Evolutionary conservation across 2,329 filamentous ascomycete species (phyloP).

Genomic region (Fusarium lateritium): DNA sequence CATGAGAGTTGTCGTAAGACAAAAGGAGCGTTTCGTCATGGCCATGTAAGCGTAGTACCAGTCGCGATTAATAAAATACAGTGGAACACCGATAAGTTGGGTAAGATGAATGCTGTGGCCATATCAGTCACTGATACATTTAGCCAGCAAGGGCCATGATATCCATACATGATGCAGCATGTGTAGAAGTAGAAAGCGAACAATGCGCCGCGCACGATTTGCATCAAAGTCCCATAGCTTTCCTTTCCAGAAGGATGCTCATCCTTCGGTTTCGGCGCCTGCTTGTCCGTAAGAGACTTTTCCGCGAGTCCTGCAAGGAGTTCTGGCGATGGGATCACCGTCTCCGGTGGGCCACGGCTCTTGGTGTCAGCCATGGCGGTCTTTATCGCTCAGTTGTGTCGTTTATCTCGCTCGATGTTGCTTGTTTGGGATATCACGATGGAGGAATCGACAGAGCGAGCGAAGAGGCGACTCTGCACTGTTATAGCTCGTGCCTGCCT

Average conservation of each 20-base stretch:
- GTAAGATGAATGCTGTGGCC: conserved; percentile 73
- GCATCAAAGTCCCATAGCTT: conserved; percentile 65
- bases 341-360: conserved; percentile 44
- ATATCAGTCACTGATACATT: conserved; percentile 22
- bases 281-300: conserved; percentile 27
- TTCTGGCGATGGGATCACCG: conserved; percentile 51
- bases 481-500: conserved; percentile 37
- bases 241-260: conserved; percentile 69
- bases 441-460: background rate
- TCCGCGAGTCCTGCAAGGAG: conserved; percentile 45
- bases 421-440: conserved; percentile 12
- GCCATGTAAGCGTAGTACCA: conserved; percentile 91
- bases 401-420: conserved; percentile 10
- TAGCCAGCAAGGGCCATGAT: conserved; percentile 38
- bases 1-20: conserved; percentile 82
- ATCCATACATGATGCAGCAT: conserved; percentile 68
- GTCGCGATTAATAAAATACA: conserved; percentile 82
- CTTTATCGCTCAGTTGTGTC: conserved; percentile 2
- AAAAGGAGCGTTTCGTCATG: conserved; percentile 87
- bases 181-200: conserved; percentile 67
- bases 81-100: conserved; percentile 81
- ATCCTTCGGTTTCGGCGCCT: conserved; percentile 21
- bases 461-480: conserved; percentile 11
- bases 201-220: conserved; percentile 66
- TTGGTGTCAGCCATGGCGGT: conserved; percentile 48